Base-by-base conservation (phyloP, 164 flowering plant species). In the Stephania japonica region DNA sequence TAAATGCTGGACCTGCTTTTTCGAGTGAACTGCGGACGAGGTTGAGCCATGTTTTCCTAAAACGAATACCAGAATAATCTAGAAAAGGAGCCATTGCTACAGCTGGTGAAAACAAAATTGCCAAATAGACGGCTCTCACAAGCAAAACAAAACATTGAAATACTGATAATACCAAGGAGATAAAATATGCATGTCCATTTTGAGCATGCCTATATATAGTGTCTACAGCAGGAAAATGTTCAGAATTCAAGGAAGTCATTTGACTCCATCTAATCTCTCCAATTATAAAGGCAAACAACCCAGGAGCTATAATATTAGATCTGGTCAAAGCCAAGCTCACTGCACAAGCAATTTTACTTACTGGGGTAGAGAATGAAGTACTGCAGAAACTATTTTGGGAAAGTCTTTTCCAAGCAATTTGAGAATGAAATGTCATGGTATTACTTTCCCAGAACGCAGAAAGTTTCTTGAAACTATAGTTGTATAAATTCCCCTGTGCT, bases 1-100 rank as follows among this genome's bases (percentile, higher is more conserved):
- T 91, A 73, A 91, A 92, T 72, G 97, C 95, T 16, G 97, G 97
- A 23, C 97, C 97, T 42, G 91, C 95, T 72, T 76, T 88, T 79
- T 92, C 97, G 12, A 90, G 79, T 25, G 95, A 87, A 32, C 56
- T 75, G 71, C 79, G 93, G 38, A 90, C 87, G 62, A 84, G 26
- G 19, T 71, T 83, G 64, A 87, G 85, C 97, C 94, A 90, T 68
- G 63, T 72, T 74, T 82, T 86, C 68, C 97, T 85, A 69, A 83
- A 89, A 71, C 77, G 78, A 65, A 53, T 24, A 23, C 93, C 93
- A 72, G 82, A 69, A 65, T 75, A 79, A 78, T 90, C 89, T 25
- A 77, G 88, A 80, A 92, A 88, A 11, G 93, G 93, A 62, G 92
- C 90, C 92, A 86, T 85, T 25, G 70, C 79, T 43, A 92, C 73